Percentiles rank a stretch among this genome's conserved stretches.
Evolutionary conservation across 2,329 filamentous ascomycete species (phyloP).

Genomic region (Xylariaceae sp.): DNA sequence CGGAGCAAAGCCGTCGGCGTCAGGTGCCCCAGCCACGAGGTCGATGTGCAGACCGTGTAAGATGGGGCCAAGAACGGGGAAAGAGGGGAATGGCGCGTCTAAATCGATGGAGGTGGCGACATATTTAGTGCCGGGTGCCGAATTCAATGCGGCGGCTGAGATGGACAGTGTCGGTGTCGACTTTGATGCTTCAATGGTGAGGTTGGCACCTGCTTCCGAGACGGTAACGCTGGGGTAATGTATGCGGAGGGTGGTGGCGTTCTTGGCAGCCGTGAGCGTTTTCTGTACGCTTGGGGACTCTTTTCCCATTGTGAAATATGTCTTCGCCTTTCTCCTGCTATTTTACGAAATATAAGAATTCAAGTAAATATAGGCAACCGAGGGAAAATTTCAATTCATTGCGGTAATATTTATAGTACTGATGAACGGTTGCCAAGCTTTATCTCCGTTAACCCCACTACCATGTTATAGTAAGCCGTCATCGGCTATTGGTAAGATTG

Average conservation of each 20-base stretch:
- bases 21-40: slow-evolving; percentile 11
- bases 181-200: slow-evolving; percentile 9
- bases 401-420: too few relatives aligned
- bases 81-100: slow-evolving; percentile 27
- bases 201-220: slow-evolving; percentile 11
- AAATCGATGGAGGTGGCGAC: slow-evolving; percentile 21
- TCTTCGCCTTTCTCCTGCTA: background rate
- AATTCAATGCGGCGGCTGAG: slow-evolving; percentile 3
- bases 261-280: slow-evolving; percentile 59
- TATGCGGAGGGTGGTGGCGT: slow-evolving; percentile 18
- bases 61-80: slow-evolving; percentile 19
- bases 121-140: slow-evolving; percentile 23
- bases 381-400: too few relatives aligned
- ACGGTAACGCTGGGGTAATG: slow-evolving; percentile 20
- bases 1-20: slow-evolving; percentile 23
- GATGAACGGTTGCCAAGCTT: too few relatives aligned
- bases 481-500: too few relatives aligned
- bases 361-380: too few relatives aligned
- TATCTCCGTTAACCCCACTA: too few relatives aligned
- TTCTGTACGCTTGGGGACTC: slow-evolving; percentile 76
- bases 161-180: slow-evolving; percentile 22
- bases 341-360: too few relatives aligned
- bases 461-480: too few relatives aligned
- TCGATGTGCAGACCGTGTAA: slow-evolving; percentile 26
- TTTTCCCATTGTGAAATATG: slow-evolving; percentile 36